Evolutionary conservation across 352 stramenopile species (phyloP).

Genomic region (Phytopythium kandeliae): DNA sequence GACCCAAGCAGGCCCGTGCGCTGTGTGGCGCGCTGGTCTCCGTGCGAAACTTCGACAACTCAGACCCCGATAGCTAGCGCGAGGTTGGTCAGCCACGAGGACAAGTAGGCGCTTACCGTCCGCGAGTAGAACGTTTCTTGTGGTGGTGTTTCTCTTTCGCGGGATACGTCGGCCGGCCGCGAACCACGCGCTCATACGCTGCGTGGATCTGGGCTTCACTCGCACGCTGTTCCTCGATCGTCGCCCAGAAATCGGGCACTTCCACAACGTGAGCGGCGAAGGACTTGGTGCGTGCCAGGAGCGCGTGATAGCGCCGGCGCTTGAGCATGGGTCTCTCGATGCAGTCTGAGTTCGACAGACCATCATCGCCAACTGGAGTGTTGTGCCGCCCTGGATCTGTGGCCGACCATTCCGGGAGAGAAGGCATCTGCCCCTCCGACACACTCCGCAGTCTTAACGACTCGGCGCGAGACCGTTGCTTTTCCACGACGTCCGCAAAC

Average conservation of each 20-base stretch:
- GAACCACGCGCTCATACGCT: neutral
- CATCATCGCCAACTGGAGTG: too few relatives aligned
- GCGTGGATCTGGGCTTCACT: neutral
- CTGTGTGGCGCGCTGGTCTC: too few relatives aligned
- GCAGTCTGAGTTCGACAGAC: neutral
- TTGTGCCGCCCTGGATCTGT: neutral
- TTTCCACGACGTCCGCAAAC: conserved; percentile 15
- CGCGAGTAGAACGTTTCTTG: too few relatives aligned
- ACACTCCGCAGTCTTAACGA: neutral
- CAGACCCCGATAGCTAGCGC: too few relatives aligned
- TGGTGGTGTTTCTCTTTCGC: neutral
- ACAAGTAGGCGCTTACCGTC: too few relatives aligned
- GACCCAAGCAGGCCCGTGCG: too few relatives aligned
- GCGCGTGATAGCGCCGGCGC: conserved; percentile 1
- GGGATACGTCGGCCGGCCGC: neutral
- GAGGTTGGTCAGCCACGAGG: too few relatives aligned
- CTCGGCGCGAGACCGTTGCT: neutral
- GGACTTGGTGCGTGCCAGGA: conserved; percentile 20
- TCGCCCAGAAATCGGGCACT: conserved; percentile 33
- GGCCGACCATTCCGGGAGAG: neutral
- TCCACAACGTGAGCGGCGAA: conserved; percentile 31
- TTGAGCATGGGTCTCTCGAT: neutral
- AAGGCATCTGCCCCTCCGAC: neutral
- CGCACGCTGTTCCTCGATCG: conserved; percentile 18
- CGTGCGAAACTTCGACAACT: too few relatives aligned